Evolutionary conservation across 345 rosid species (phyloP).

Genomic region (Luvunga scandens): DNA sequence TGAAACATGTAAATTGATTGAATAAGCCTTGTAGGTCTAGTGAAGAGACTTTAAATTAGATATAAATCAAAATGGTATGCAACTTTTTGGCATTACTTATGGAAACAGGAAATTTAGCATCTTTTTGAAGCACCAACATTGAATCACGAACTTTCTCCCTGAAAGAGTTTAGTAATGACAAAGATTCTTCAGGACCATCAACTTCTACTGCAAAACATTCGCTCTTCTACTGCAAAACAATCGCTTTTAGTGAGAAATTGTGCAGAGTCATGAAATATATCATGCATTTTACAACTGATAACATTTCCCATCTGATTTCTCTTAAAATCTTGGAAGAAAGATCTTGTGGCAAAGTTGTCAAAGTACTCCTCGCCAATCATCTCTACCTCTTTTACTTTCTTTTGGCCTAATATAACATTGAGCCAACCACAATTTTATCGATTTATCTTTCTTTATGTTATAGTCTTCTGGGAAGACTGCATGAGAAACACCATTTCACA

Average conservation of each 20-base stretch:
- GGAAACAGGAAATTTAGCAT: neutral
- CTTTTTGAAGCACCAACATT: neutral
- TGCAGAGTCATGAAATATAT: neutral
- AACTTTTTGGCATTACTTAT: neutral
- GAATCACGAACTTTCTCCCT: neutral
- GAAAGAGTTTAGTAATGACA: no score
- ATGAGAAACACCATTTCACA: neutral
- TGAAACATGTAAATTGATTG: neutral
- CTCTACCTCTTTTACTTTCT: neutral
- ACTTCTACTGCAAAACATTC: neutral
- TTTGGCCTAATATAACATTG: neutral
- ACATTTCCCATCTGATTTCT: neutral
- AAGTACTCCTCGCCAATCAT: neutral
- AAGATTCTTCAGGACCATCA: neutral
- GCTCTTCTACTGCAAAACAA: neutral
- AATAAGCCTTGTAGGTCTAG: neutral
- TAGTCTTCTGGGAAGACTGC: neutral
- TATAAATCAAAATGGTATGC: neutral
- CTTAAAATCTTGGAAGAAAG: neutral
- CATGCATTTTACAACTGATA: neutral
- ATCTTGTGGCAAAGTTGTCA: neutral
- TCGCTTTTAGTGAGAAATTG: neutral
- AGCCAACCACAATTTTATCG: neutral
- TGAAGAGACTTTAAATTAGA: no score
- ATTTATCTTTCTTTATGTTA: accelerated